phyloP scores from a whole-genome alignment of 2,329 filamentous ascomycete species.

The Clonostachys rhizophaga region DNA sequence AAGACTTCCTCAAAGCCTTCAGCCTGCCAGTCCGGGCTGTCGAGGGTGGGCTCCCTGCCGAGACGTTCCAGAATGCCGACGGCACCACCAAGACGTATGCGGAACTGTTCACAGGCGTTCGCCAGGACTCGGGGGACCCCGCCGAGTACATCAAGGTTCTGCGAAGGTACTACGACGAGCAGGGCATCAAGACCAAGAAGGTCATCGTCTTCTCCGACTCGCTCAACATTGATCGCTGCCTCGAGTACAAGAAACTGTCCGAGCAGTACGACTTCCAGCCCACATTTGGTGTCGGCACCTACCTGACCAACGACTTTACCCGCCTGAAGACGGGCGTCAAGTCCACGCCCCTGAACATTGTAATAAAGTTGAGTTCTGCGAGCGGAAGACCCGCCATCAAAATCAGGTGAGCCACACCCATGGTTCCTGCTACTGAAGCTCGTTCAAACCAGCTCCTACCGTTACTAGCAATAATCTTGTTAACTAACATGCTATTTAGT shows the following conservation, averaged over 20 bases:
- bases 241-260: conserved; percentile 83
- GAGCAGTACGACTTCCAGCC: conserved; percentile 78
- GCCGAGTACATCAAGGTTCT: conserved; percentile 73
- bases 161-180: conserved; percentile 72
- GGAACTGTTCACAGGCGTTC: conserved; percentile 75
- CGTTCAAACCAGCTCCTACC: background rate
- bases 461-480: background rate
- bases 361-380: conserved; percentile 92
- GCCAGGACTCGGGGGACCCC: conserved; percentile 89
- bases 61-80: conserved; percentile 32
- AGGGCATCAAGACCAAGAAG: conserved; percentile 77
- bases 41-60: conserved; percentile 30
- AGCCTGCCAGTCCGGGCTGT: conserved; percentile 53
- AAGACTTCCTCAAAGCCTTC: conserved; percentile 83
- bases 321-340: conserved; percentile 70
- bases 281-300: conserved; percentile 92
- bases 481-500: conserved; percentile 18
- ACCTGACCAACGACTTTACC: conserved; percentile 91
- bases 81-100: conserved; percentile 63
- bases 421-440: too few relatives aligned
- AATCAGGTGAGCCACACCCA: conserved; percentile 52
- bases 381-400: conserved; percentile 81
- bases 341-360: conserved; percentile 90
- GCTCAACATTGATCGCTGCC: conserved; percentile 82
- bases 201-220: conserved; percentile 94